Evolutionary conservation across 257 asterid species (phyloP), one percentile per base, ranked within the genome.

Genomic region (Sherardia arvensis): DNA sequence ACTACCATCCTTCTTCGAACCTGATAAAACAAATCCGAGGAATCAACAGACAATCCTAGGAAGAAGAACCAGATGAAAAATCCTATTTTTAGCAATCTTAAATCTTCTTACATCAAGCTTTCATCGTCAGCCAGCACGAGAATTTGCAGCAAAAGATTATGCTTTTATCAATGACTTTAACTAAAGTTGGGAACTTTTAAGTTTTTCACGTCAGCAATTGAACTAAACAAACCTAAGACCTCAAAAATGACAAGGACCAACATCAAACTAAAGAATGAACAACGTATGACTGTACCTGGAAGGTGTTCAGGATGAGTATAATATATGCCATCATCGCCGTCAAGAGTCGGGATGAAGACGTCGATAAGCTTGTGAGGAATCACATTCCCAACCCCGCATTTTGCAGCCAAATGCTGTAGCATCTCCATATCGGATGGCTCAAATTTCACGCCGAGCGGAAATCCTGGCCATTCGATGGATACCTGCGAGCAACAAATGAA

Each of bases 281-380:
- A 4, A 49, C 51, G 8, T 68, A 21, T 4, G 33, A 22, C 58
- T 34, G 77, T 43, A 94, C 99, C 97, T 14, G 97, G 96, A 78
- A 93, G 99, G 74, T 90, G 83, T 78, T 90, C 97, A 20, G 99
- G 99, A 80, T 90, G 99, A 62, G 96, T 80, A 73, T 72, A 90
- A 64, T 91, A 87, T 65, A 93, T 87, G 53, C 99, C 99, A 18
- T 79, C 94, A 3, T 79, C 75, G 2, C 75, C 74, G 7, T 87
- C 93, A 53, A 93, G 78, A 11, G 99, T 90, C 0, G 91, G 93
- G 71, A 93, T 93, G 68, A 93, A 93, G 61, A 84, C 94, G 36
- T 93, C 95, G 15, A 90, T 86, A 27, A 85, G 73, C 34, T 43
- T 25, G 51, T 93, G 96, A 9, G 88, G 89, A 53, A 80, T 56